Evolutionary conservation across 108 stramenopile species (phyloP).

Genomic region (Discostella pseudostelligera): DNA sequence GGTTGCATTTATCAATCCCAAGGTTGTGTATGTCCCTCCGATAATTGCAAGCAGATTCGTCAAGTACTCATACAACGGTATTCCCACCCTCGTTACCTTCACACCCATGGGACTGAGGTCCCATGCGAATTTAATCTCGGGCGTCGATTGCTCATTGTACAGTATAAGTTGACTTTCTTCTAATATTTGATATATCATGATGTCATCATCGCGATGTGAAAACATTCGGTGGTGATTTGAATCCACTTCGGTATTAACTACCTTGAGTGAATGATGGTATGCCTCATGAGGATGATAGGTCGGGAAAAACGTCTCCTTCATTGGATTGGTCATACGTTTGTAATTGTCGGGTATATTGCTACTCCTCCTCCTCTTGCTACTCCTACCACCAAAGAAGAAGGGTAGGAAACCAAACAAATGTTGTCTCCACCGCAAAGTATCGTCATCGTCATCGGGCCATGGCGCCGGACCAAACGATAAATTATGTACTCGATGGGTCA

Average conservation of each 20-base stretch:
- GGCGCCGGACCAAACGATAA: slow-evolving; percentile 75
- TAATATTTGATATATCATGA: slow-evolving; percentile 78
- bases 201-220: background rate
- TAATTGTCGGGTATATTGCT: slow-evolving; percentile 73
- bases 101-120: slow-evolving; percentile 93
- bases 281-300: slow-evolving; percentile 83
- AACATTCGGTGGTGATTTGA: background rate
- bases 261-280: slow-evolving; percentile 96
- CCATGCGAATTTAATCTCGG: slow-evolving; percentile 87
- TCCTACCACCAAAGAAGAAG: slow-evolving; percentile 1
- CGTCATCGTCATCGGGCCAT: slow-evolving; percentile 18
- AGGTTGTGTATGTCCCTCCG: slow-evolving; percentile 97
- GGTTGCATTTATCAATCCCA: slow-evolving; percentile 92
- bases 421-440: background rate
- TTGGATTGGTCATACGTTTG: slow-evolving; percentile 61
- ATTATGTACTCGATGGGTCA: slow-evolving; percentile 91
- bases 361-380: slow-evolving; percentile 60
- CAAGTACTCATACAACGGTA: slow-evolving; percentile 94
- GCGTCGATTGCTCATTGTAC: slow-evolving; percentile 74
- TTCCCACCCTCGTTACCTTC: slow-evolving; percentile 69
- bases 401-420: slow-evolving; percentile 6
- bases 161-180: slow-evolving; percentile 83
- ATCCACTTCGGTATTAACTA: slow-evolving; percentile 85
- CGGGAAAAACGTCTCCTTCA: slow-evolving; percentile 71
- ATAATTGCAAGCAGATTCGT: slow-evolving; percentile 95